Evolutionary conservation across 768 basidiomycete genomes (phyloP).

Genomic region (Kwoniella mangroviensis): DNA sequence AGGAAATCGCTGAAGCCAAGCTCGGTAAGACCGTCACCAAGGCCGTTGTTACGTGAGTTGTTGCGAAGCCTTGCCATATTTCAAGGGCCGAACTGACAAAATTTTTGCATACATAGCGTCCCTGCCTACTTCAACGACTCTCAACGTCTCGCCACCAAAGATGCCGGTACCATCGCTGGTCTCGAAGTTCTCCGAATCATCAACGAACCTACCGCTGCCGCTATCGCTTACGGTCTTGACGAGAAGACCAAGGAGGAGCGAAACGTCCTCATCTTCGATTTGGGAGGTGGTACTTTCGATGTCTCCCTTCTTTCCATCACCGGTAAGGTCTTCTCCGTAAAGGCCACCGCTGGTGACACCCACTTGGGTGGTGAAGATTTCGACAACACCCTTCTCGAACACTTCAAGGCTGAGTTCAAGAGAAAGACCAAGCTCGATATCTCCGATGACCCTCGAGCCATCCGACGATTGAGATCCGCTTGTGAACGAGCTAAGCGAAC

Average conservation of each 20-base stretch:
- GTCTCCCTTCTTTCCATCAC: conserved; percentile 97
- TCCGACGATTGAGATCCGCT: conserved; percentile 90
- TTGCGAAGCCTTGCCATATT: conserved; percentile 9
- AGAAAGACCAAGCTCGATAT: conserved; percentile 95
- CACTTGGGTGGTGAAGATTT: conserved; percentile 99
- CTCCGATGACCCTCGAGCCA: conserved; percentile 94
- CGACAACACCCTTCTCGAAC: conserved; percentile 95
- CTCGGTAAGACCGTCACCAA: conserved; percentile 98
- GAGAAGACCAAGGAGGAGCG: conserved; percentile 92
- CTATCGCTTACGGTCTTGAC: conserved; percentile 95
- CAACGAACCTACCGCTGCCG: conserved; percentile 99
- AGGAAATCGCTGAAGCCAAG: conserved; percentile 99
- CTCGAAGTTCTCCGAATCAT: conserved; percentile 99
- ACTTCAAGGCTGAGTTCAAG: conserved; percentile 99
- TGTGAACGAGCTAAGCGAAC: conserved; percentile 99
- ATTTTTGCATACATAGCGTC: conserved; percentile 62
- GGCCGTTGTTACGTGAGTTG: conserved; percentile 91
- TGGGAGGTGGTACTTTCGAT: conserved; percentile 99
- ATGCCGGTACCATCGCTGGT: conserved; percentile 96
- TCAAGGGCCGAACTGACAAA: conserved; percentile 20
- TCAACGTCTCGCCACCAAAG: conserved; percentile 98
- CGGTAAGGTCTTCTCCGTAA: conserved; percentile 82
- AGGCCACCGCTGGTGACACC: conserved; percentile 98
- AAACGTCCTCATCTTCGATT: conserved; percentile 99
- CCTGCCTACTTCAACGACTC: conserved; percentile 99